Base-by-base conservation (phyloP, 805 yeast genomes). In the Ogataea neopini region DNA sequence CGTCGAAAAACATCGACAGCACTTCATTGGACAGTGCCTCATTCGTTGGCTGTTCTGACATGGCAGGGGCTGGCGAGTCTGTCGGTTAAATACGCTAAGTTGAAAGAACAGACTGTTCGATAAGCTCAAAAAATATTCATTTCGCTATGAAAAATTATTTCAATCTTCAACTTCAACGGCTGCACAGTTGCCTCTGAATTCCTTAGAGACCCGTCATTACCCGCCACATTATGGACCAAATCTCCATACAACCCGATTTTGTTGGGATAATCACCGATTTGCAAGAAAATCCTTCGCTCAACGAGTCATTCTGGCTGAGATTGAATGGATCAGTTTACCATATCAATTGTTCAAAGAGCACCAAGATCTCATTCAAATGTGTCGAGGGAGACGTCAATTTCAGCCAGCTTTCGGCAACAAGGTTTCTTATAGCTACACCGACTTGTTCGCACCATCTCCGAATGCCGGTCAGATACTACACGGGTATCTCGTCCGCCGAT, bases 1-100 rank as follows among this genome's bases (percentile, higher is more conserved):
- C 78, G 52, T 84, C 88, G 51, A 83, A 81, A 68, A 86, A 86
- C 81, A 85, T 84, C 10, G 80, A 67, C 3, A 84, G 63, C 1
- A 83, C 72, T 13, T 79, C 78, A 45, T 67, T 66, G 34, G 34
- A 30, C 34, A 30, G 17, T 3, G 17, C 34, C 3, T 30, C 34
- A 9, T 30, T 30, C 9, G 34, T 18, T 13, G 34, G 34, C 17
- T n/a, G 15, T 15, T 30, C 34, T 17, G 22, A 15, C 14, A n/a
- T 29, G 42, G 42, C n/a, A 23, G 40, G 23, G 22, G 30, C 4
- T 11, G 20, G n/a, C 4, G 22, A n/a, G 13, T 18, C 4, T 10
- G n/a, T n/a, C n/a, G n/a, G n/a, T n/a, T n/a, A n/a, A n/a, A n/a
- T n/a, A n/a, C n/a, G n/a, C n/a, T n/a, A n/a, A n/a, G n/a, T n/a